Conservation (phyloP, 1,139 yeast species). For the Scheffersomyces insectosa region DNA sequence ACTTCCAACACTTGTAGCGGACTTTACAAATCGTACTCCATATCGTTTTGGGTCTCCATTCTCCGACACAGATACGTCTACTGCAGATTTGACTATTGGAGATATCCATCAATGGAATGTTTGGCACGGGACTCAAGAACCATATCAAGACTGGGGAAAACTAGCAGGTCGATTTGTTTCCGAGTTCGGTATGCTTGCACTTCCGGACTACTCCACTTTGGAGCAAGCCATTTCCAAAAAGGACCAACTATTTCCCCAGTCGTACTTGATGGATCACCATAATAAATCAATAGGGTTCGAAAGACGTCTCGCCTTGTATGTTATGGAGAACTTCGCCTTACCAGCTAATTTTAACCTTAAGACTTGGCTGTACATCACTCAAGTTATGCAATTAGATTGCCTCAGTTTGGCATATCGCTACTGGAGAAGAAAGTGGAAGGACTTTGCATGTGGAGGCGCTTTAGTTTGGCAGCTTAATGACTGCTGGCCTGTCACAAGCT, state of each 20-base stretch:
- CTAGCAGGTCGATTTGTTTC: slow-evolving; percentile 45
- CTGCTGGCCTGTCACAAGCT: slow-evolving; percentile 52
- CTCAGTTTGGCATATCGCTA: slow-evolving; percentile 43
- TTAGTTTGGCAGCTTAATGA: slow-evolving; percentile 54
- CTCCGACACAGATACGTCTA: slow-evolving; percentile 33
- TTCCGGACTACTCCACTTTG: slow-evolving; percentile 35
- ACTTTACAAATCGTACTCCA: slow-evolving; percentile 25
- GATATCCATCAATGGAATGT: slow-evolving; percentile 55
- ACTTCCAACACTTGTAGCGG: slow-evolving; percentile 29
- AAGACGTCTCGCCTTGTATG: slow-evolving; percentile 43
- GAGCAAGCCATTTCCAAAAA: slow-evolving; percentile 31
- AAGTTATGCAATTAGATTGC: slow-evolving; percentile 52
- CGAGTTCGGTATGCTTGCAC: slow-evolving; percentile 50
- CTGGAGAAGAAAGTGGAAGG: slow-evolving; percentile 47
- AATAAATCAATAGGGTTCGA: slow-evolving; percentile 47
- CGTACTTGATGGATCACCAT: slow-evolving; percentile 37
- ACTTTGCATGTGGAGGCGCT: slow-evolving; percentile 33
- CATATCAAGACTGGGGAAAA: slow-evolving; percentile 43
- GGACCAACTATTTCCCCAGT: slow-evolving; percentile 36
- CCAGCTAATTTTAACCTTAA: slow-evolving; percentile 32
- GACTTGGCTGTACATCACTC: slow-evolving; percentile 49
- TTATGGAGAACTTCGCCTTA: slow-evolving; percentile 42
- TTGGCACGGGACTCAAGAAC: slow-evolving; percentile 48
- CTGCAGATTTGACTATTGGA: slow-evolving; percentile 33
- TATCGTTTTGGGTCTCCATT: slow-evolving; percentile 49